A percentile compares a stretch with the other conserved stretches of the same genome.
Evolutionary conservation across 441 rosid genomes (phyloP).

Genomic region (Erodium trifolium): DNA sequence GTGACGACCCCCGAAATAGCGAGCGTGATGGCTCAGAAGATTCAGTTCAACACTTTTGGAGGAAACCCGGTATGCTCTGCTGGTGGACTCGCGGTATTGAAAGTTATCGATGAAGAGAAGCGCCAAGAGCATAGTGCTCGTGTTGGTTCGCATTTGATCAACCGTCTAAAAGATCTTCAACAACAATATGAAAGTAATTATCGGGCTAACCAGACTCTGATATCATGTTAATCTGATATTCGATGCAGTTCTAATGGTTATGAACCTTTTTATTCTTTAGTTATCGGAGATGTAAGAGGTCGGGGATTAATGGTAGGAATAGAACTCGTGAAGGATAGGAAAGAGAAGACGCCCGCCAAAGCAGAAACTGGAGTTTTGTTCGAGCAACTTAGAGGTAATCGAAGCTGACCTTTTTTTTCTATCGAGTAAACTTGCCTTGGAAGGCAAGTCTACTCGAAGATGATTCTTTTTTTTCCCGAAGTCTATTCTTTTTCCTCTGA

Average conservation of each 20-base stretch:
- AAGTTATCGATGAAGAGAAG: slow-evolving; percentile 69
- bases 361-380: slow-evolving; percentile 67
- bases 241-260: not conserved
- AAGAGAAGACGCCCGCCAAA: slow-evolving; percentile 76
- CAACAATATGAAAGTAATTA: slow-evolving; percentile 63
- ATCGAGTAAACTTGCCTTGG: not conserved
- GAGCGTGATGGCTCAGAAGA: slow-evolving; percentile 61
- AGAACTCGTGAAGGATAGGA: slow-evolving; percentile 69
- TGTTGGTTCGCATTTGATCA: slow-evolving; percentile 65
- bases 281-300: slow-evolving; percentile 85
- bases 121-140: slow-evolving; percentile 69
- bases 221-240: not conserved
- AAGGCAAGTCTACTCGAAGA: not conserved
- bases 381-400: slow-evolving; percentile 76
- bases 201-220: too few species aligned
- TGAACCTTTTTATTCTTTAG: slow-evolving; percentile 25
- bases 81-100: slow-evolving; percentile 80
- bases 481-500: too few species aligned
- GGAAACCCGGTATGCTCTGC: slow-evolving; percentile 94
- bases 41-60: slow-evolving; percentile 82
- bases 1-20: slow-evolving; percentile 92
- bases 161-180: slow-evolving; percentile 56
- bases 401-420: not conserved
- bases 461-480: too few species aligned
- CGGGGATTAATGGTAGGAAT: slow-evolving; percentile 80